These are phyloP conservation scores for Antrodiella citrinella DNA, from an alignment of 768 basidiomycete genomes.

Conservation along the genomic window DNA sequence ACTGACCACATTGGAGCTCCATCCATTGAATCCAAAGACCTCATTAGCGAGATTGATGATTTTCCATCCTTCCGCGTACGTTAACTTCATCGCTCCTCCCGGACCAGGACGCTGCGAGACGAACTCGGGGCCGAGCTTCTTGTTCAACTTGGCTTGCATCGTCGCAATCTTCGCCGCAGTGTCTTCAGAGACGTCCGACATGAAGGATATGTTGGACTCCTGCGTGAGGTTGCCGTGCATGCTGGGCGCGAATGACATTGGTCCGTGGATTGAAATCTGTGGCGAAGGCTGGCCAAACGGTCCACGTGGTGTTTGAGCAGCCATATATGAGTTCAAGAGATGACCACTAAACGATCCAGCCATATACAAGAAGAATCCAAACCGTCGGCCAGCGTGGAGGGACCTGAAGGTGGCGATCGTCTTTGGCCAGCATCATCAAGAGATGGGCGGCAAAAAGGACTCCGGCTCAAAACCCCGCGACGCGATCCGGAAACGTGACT, in stretches of 20 bases:
- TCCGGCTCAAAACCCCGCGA: too few species aligned
- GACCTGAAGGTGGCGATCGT: too few species aligned
- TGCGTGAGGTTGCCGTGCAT: constrained; percentile 45
- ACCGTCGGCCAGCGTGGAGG: too few species aligned
- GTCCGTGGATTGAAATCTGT: constrained; percentile 38
- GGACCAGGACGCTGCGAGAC: constrained; percentile 86
- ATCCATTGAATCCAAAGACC: constrained; percentile 96
- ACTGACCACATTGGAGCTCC: constrained; percentile 75
- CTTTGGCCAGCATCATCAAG: too few species aligned
- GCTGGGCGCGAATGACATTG: constrained; percentile 52
- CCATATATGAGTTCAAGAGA: constrained; percentile 36
- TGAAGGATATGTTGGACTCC: constrained; percentile 23
- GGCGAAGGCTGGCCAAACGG: constrained; percentile 23
- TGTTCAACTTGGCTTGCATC: constrained; percentile 75
- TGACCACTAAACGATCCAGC: constrained; percentile 54
- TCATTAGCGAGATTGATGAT: constrained; percentile 97
- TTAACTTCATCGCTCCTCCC: constrained; percentile 79
- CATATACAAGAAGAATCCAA: constrained; percentile 32
- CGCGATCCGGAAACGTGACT: too few species aligned
- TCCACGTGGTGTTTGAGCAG: constrained; percentile 8
- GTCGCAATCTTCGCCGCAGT: constrained; percentile 58
- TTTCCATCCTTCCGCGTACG: constrained; percentile 97
- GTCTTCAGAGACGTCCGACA: constrained; percentile 45
- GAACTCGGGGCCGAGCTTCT: constrained; percentile 91
- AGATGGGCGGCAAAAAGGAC: too few species aligned